Evolutionary conservation across 352 stramenopile species (phyloP).

Genomic region (Pythium rhizo-oryzae): DNA sequence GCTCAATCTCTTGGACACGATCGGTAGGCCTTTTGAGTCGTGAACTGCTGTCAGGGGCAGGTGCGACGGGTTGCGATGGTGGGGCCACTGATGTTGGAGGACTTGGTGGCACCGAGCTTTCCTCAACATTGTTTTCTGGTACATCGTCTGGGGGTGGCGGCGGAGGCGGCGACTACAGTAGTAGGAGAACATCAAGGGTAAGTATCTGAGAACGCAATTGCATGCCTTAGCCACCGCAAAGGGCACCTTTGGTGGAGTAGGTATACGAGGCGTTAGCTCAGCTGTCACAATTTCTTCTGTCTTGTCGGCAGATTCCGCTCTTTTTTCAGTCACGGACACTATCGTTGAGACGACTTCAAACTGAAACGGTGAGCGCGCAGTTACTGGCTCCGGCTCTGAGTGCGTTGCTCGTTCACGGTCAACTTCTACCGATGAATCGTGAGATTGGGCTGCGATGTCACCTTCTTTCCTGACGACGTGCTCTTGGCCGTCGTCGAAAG

Average conservation of each 20-base stretch:
- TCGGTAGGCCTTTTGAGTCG: conserved; percentile 32
- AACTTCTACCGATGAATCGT: not conserved
- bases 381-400: not conserved
- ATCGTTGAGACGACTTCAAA: conserved; percentile 14
- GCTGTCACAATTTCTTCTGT: not conserved
- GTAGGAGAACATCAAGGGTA: too few relatives aligned
- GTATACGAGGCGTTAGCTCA: not conserved
- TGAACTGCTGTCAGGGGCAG: not conserved
- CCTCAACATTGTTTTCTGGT: not conserved
- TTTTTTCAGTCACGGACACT: conserved; percentile 13
- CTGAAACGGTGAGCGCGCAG: not conserved
- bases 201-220: too few relatives aligned
- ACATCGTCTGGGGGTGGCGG: conserved; percentile 18
- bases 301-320: not conserved
- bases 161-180: conserved; percentile 13
- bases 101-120: not conserved
- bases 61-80: not conserved
- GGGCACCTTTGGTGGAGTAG: conserved; percentile 8
- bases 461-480: not conserved
- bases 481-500: conserved; percentile 37
- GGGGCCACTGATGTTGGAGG: not conserved
- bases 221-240: not conserved
- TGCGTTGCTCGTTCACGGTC: not conserved
- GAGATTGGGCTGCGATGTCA: not conserved
- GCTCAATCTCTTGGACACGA: conserved; percentile 22